Evolutionary conservation across 805 yeast genomes (phyloP).

Genomic region (Saccharomycopsis javanensis): DNA sequence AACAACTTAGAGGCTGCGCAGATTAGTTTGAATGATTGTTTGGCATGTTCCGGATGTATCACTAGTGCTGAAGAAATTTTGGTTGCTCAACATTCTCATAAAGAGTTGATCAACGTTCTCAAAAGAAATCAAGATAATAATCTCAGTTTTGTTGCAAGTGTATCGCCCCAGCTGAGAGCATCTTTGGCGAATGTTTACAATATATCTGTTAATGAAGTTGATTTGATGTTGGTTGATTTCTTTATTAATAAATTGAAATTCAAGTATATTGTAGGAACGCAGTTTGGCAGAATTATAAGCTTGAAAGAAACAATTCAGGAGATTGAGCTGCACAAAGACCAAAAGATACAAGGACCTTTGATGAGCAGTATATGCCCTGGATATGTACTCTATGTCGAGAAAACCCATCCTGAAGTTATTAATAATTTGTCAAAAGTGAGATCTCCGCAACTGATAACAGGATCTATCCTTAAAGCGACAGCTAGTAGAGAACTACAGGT

Average conservation of each 20-base stretch:
- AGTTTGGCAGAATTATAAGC: constrained; percentile 66
- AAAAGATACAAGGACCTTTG: constrained; percentile 33
- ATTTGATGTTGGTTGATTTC: constrained; percentile 48
- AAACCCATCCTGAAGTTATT: constrained; percentile 81
- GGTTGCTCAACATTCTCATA: constrained; percentile 83
- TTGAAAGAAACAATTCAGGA: constrained; percentile 41
- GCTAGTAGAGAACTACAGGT: constrained; percentile 29
- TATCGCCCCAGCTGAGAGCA: constrained; percentile 80
- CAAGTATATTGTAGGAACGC: constrained; percentile 70
- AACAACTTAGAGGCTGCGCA: constrained; percentile 65
- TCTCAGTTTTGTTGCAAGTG: constrained; percentile 53
- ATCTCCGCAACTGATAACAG: constrained; percentile 92
- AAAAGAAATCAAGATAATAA: constrained; percentile 23
- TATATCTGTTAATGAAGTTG: constrained; percentile 45
- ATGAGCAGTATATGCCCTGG: constrained; percentile 86
- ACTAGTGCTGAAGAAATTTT: constrained; percentile 95
- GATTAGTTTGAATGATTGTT: constrained; percentile 82
- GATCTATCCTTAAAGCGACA: constrained; percentile 55
- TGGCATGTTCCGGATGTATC: constrained; percentile 95
- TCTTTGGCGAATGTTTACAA: constrained; percentile 65
- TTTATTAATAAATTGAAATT: constrained; percentile 58
- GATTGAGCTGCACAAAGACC: constrained; percentile 20
- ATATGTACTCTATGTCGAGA: constrained; percentile 91
- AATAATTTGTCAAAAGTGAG: constrained; percentile 64
- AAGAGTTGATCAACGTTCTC: constrained; percentile 58